These are phyloP conservation scores for Nothophytophthora sp. DNA, from an alignment of 352 stramenopile genomes.

Conservation along the genomic window DNA sequence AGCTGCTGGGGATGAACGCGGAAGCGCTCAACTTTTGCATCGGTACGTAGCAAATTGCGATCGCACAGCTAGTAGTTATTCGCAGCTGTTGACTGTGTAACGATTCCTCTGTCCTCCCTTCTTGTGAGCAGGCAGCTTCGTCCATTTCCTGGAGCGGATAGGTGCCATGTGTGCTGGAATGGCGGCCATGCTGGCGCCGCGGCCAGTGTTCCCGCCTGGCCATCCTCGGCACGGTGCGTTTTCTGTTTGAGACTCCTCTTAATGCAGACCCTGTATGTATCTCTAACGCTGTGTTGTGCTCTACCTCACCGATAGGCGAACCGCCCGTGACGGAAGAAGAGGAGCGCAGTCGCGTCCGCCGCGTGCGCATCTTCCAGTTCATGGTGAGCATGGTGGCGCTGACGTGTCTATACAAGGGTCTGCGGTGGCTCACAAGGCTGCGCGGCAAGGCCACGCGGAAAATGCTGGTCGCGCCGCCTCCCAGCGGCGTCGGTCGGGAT, in stretches of 20 bases:
- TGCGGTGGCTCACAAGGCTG: slow-evolving; percentile 55
- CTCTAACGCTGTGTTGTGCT: background rate
- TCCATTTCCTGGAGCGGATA: slow-evolving; percentile 86
- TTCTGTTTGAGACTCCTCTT: background rate
- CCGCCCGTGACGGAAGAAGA: slow-evolving; percentile 67
- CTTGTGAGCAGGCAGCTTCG: slow-evolving; percentile 54
- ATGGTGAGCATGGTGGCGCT: slow-evolving; percentile 63
- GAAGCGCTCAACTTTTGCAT: slow-evolving; percentile 79
- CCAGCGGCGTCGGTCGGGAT: slow-evolving; percentile 33
- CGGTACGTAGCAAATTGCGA: slow-evolving; percentile 15
- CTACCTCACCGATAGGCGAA: slow-evolving; percentile 38
- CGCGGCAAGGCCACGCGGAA: slow-evolving; percentile 30
- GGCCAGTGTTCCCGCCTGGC: slow-evolving; percentile 61
- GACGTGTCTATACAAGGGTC: slow-evolving; percentile 55
- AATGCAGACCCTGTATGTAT: background rate
- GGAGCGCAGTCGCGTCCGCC: slow-evolving; percentile 62
- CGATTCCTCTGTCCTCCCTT: slow-evolving; percentile 1
- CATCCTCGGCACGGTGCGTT: slow-evolving; percentile 68
- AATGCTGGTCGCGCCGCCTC: slow-evolving; percentile 34
- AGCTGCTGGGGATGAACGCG: slow-evolving; percentile 78
- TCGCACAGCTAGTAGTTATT: background rate
- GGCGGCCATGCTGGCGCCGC: slow-evolving; percentile 66
- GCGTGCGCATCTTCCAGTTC: slow-evolving; percentile 84
- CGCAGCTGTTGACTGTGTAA: background rate
- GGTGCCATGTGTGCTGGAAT: slow-evolving; percentile 71